Conservation (phyloP, 2,329 filamentous ascomycete genomes). For the Dryadomyces quercivorus region DNA sequence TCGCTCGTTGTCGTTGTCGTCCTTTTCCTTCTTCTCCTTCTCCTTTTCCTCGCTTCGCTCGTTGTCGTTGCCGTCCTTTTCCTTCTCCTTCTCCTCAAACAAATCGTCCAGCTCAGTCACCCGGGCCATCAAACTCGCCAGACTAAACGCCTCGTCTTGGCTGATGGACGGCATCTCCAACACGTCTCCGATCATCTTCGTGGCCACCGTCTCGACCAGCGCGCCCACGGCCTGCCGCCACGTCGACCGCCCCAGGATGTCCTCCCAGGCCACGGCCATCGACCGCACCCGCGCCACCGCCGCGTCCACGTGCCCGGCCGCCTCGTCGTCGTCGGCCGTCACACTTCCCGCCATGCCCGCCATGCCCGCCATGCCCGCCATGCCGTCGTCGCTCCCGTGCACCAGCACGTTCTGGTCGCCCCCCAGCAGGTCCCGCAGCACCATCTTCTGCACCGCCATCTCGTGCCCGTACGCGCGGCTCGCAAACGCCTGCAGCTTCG, state of each 20-base stretch:
- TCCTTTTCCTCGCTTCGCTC: slow-evolving; percentile 13
- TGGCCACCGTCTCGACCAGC: slow-evolving; percentile 43
- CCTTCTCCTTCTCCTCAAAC: slow-evolving; percentile 29
- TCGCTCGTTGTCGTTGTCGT: too few species aligned
- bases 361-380: neutral
- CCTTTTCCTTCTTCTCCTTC: slow-evolving; percentile 12
- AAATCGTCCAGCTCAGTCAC: slow-evolving; percentile 48
- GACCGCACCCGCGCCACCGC: slow-evolving; percentile 40
- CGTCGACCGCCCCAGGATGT: slow-evolving; percentile 45
- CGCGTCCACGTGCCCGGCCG: slow-evolving; percentile 38
- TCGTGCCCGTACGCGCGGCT: slow-evolving; percentile 50
- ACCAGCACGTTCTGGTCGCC: slow-evolving; percentile 43
- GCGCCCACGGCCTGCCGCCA: slow-evolving; percentile 52
- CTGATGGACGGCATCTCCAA: slow-evolving; percentile 49
- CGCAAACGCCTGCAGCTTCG: slow-evolving; percentile 46
- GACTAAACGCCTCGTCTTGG: slow-evolving; percentile 51
- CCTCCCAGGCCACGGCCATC: slow-evolving; percentile 43
- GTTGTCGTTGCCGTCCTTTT: too few species aligned
- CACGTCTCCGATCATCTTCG: slow-evolving; percentile 49
- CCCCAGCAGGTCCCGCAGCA: slow-evolving; percentile 49
- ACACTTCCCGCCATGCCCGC: neutral
- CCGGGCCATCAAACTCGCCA: slow-evolving; percentile 44
- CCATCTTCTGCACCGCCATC: slow-evolving; percentile 46
- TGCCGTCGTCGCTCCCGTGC: neutral
- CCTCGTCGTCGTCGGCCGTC: slow-evolving; percentile 24